These are phyloP conservation scores for Apiospora koreana DNA, from an alignment of 2,329 filamentous ascomycete genomes.

Conservation along the genomic window DNA sequence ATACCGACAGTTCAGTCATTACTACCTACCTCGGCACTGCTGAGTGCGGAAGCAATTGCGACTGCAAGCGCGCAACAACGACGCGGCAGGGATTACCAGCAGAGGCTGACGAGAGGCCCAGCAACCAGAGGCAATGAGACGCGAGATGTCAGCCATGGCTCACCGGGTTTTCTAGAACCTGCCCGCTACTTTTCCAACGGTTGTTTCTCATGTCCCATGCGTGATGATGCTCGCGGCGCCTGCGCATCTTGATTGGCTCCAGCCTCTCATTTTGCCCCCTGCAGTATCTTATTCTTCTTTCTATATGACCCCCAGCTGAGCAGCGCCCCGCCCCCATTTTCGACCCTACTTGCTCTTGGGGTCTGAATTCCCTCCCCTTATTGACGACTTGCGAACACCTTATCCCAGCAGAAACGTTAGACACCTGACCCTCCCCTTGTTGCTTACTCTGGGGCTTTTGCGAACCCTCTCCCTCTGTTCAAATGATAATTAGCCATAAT, in stretches of 20 bases:
- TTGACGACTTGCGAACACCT: background rate
- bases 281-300: background rate
- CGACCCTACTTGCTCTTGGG: background rate
- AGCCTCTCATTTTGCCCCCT: background rate
- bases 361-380: background rate
- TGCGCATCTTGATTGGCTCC: background rate
- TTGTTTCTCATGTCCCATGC: background rate
- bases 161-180: background rate
- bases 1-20: background rate
- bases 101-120: background rate
- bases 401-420: background rate
- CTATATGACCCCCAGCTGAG: slow-evolving; percentile 9
- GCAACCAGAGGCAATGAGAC: background rate
- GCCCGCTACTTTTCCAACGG: background rate
- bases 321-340: slow-evolving; percentile 5
- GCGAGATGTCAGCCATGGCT: background rate
- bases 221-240: background rate
- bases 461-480: background rate
- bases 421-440: slow-evolving; percentile 2
- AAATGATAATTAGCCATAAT: background rate
- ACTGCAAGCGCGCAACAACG: background rate
- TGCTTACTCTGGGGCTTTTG: background rate
- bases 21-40: background rate
- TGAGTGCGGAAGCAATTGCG: background rate
- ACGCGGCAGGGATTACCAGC: background rate